Evolutionary conservation across 306 rosid species (phyloP).

Genomic region (Fragaria vesca): DNA sequence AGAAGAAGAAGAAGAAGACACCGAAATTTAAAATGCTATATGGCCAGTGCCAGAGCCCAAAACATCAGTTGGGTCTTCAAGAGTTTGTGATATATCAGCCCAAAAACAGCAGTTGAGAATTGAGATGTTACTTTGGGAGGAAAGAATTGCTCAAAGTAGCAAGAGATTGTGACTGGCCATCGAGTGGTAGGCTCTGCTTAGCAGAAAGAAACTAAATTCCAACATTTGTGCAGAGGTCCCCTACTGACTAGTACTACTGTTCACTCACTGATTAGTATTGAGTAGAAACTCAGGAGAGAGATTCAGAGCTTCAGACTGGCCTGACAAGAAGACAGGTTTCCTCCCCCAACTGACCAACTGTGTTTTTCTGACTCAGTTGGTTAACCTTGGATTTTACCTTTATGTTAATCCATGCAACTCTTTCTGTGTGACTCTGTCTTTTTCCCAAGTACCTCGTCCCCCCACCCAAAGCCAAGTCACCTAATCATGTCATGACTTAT

Average conservation of each 20-base stretch:
- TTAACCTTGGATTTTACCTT: neutral
- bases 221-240: slow-evolving; percentile 12
- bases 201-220: neutral
- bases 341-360: neutral
- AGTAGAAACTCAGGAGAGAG: neutral
- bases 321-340: slow-evolving; percentile 3
- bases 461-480: neutral
- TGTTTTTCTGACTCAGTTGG: slow-evolving; percentile 12
- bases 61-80: neutral
- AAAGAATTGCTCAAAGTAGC: neutral
- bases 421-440: slow-evolving; percentile 14
- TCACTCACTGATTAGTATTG: neutral
- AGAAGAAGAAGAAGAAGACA: too few species aligned
- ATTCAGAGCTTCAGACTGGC: neutral
- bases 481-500: too few species aligned
- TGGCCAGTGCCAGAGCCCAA: neutral
- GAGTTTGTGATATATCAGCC: neutral
- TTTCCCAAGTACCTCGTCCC: neutral
- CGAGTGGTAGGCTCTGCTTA: neutral
- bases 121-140: neutral
- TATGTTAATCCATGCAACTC: slow-evolving; percentile 3
- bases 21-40: too few species aligned
- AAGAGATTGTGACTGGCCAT: neutral
- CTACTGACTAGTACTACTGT: neutral
- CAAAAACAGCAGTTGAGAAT: neutral